Conservation (phyloP, 1,284 basidiomycete genomes). For the Irpex sp. region DNA sequence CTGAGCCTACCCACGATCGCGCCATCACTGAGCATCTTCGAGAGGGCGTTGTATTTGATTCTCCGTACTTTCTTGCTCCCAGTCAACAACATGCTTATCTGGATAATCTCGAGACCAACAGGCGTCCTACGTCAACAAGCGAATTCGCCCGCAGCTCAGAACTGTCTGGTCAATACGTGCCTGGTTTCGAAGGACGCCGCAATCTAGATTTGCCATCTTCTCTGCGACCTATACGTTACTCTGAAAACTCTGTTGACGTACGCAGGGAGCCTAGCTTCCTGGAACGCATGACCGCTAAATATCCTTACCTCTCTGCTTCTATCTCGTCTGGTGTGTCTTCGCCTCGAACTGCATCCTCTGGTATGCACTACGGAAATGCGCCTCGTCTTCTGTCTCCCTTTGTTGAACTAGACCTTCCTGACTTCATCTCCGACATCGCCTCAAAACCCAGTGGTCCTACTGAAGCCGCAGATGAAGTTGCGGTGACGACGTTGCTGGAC, state of each 20-base stretch:
- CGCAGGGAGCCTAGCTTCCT: conserved; percentile 2
- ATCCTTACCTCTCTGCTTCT: not conserved
- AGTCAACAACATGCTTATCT: not conserved
- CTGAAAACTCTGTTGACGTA: not conserved
- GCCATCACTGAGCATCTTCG: no score
- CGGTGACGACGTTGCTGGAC: conserved; percentile 13
- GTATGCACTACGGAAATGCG: not conserved
- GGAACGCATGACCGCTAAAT: not conserved
- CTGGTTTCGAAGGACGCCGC: no score
- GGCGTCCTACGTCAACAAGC: no score
- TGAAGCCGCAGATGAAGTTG: not conserved
- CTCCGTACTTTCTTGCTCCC: not conserved
- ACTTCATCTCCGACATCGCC: not conserved
- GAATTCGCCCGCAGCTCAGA: no score
- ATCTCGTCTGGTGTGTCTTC: not conserved
- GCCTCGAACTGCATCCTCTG: not conserved
- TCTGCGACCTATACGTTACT: not conserved
- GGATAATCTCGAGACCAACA: not conserved
- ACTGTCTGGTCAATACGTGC: no score
- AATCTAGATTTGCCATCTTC: not conserved
- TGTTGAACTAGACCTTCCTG: not conserved
- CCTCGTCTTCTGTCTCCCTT: not conserved
- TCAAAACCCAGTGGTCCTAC: not conserved
- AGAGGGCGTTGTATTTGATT: no score
- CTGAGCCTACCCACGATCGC: not conserved